Evolutionary conservation across 495 filamentous ascomycete genomes (phyloP), one percentile per base, ranked within the genome.

Genomic region (Neurospora terricola): DNA sequence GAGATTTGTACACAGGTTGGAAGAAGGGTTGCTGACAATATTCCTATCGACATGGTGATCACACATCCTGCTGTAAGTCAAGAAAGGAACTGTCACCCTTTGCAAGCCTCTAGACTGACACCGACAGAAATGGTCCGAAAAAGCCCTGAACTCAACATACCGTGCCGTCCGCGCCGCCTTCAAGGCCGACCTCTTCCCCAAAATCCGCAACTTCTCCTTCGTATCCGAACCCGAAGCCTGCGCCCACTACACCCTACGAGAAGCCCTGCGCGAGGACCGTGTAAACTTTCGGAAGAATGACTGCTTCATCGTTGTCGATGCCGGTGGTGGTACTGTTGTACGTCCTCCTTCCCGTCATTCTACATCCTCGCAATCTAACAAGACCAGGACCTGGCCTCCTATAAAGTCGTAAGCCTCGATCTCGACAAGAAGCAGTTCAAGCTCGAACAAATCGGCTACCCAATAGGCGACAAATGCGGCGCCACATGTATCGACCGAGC

Each of bases 241-340:
- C 8, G 88, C 87, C 0, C 81, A 87, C 7, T 87, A 85, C 72
- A 83, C 86, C 0, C 75, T 90, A 2, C 76, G 83, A 5, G 81
- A 78, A 69, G 72, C 76, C 12, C 73, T 71, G 73, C 45, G 45
- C 6, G 36, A 73, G 8, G 73, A 78, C 23, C 71, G 74, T n/a
- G 38, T 71, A 7, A 59, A 72, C 12, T 78, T 79, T 27, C 74
- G 72, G 66, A 77, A 72, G 72, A 85, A 81, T 1, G 86, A 90
- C 69, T 87, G 82, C 30, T 86, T 90, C 70, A 80, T 90, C 38
- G 74, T 90, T 0, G 85, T 86, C 69, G 88, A 90, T 77, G 87
- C 87, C 0, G 86, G 87, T 21, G 88, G 87, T 4, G 88, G 86
- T 3, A 90, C 87, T 0, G 87, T 89, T 23, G 5, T 87, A 88